These are phyloP conservation scores for Cytauxzoon felis DNA, from an alignment of 169 alveolate species.

Conservation along the genomic window DNA sequence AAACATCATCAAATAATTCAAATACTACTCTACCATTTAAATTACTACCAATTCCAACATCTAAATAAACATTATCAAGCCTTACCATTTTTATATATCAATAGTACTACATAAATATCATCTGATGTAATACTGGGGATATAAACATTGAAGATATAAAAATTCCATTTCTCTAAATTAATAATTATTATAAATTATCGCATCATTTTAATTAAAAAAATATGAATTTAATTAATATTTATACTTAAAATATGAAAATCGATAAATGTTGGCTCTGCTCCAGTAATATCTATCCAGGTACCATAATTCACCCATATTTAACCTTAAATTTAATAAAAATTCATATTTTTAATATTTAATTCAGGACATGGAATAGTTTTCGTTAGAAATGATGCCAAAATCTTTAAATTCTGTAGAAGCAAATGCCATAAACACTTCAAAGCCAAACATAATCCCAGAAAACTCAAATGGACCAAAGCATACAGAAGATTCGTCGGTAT, in stretches of 20 bases:
- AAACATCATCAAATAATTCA: conserved; percentile 88
- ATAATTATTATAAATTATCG: not conserved
- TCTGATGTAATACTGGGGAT: not conserved
- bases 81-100: conserved; percentile 16
- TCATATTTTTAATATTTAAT: not conserved
- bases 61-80: conserved; percentile 56
- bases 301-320: not conserved
- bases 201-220: not conserved
- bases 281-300: conserved; percentile 93
- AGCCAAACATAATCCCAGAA: conserved; percentile 97
- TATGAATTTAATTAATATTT: not conserved
- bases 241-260: conserved; percentile 84
- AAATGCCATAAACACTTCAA: conserved; percentile 97
- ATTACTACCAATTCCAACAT: conserved; percentile 70
- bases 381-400: conserved; percentile 96
- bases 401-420: conserved; percentile 96
- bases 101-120: not conserved
- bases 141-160: not conserved
- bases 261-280: conserved; percentile 96
- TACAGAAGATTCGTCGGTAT: conserved; percentile 87
- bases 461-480: conserved; percentile 98
- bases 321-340: not conserved
- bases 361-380: conserved; percentile 96
- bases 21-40: conserved; percentile 87
- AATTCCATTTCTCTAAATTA: not conserved